Evolutionary conservation across 225 moss, liverwort and hornwort species (phyloP), one percentile per base, ranked within the genome.

Genomic region (Climacium dendroides): DNA sequence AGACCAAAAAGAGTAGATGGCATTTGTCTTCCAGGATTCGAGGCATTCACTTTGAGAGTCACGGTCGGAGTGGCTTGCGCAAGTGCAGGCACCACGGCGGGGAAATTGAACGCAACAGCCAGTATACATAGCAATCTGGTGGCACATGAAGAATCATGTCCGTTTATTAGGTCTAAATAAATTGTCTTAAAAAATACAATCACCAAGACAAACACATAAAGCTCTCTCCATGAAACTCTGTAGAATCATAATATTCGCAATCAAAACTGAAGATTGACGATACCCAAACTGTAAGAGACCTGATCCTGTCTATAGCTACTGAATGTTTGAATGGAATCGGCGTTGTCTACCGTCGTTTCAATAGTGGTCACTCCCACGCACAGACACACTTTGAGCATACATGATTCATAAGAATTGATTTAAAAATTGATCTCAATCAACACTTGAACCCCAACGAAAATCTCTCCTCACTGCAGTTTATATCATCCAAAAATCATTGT

Each of bases 1-100:
- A 99, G 53, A 59, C 98, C 98, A 53, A 96, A 96, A 15, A 99
- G 97, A 86, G 94, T 95, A 4, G 74, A 9, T 6, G 98, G 94
- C 64, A 99, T 94, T 34, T 53, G 64, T 71, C 92, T 91, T 76
- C 95, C 94, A 15, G 90, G 28, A 82, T 85, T 60, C 35, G 85
- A 87, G 52, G 91, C 96, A 70, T 97, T 90, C 52, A 97, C 95
- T 28, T 67, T 87, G 29, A 98, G 85, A 55, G 92, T 95, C 77
- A 91, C 93, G 45, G 92, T 85, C 9, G 90, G 93, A 85, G 93
- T 85, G 53, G 28, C 54, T 63, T 80, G 62, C 12, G 86, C 88
- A 53, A 75, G 69, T 17, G 90, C 87, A 39, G 89, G 72, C 24
- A 43, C 37, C 47, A 52, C 35, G 34, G 43, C 6, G 15, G 25